Evolutionary conservation across 2,329 filamentous ascomycete species (phyloP), one percentile per base, ranked within the genome.

Genomic region (Cladosporium sphaerospermum): DNA sequence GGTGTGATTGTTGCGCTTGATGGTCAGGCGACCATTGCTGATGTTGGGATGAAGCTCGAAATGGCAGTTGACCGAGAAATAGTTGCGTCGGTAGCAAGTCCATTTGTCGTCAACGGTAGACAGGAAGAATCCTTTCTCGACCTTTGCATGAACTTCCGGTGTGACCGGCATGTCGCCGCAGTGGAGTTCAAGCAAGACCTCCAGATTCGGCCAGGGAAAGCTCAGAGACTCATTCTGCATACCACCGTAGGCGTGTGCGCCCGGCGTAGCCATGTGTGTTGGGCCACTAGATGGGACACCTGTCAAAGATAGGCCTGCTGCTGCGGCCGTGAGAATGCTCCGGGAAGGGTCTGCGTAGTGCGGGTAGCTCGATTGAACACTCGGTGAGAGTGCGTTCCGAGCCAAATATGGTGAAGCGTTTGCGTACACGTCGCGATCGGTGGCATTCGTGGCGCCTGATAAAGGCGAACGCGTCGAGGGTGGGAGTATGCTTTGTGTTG

Each of bases 51-150:
- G 76, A 19, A 96, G 73, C 10, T 79, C 79, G 70, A 85, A 96
- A 3, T 86, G 88, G 68, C 88, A 92, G 48, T 85, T 82, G 50
- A 93, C 89, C 0, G 88, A 85, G 67, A 96, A 93, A 71, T 96
- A 96, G 68, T 96, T 96, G 41, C 91, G 80, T 33, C 90, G 80
- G 67, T 96, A 96, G 72, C 90, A 95, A 0, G 90, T 96, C 89
- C 89, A 96, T 62, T 91, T 88, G 14, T 81, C 78, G 52, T 95
- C 90, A 1, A 44, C 48, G 13, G 59, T 80, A 34, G 74, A 74
- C 46, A 84, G 75, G 67, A 96, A 95, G 71, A 95, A 95, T 0
- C 90, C 90, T 63, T 95, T 95, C 68, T 95, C 88, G 55, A 95
- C 89, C 62, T 83, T 85, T 34, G 88, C 88, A 31, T 84, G 78